Conservation (phyloP, 2,329 filamentous ascomycete genomes). For the Cryoendolithus antarcticus region DNA sequence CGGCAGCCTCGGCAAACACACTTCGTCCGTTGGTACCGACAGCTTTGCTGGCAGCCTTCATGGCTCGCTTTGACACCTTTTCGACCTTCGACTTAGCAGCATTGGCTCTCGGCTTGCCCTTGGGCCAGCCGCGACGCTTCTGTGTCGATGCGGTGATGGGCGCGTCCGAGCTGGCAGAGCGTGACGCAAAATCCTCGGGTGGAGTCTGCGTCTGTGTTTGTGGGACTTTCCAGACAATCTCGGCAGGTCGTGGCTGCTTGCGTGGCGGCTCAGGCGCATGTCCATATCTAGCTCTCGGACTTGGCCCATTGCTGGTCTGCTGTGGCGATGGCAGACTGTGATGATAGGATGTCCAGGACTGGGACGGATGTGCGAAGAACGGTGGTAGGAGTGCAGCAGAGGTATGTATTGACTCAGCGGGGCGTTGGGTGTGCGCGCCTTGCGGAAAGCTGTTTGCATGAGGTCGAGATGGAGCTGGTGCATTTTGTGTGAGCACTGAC, state of each 20-base stretch:
- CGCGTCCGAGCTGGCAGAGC: slow-evolving; percentile 14
- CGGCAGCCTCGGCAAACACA: slow-evolving; percentile 3
- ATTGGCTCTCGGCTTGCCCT: slow-evolving; percentile 33
- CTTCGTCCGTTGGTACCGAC: slow-evolving; percentile 14
- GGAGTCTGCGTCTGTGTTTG: slow-evolving; percentile 25
- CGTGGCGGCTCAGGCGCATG: background rate
- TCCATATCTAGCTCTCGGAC: slow-evolving; percentile 1
- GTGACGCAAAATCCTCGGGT: slow-evolving; percentile 22
- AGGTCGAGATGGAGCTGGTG: slow-evolving; percentile 9
- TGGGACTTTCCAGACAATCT: too few species aligned
- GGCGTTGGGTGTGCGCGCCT: slow-evolving; percentile 12
- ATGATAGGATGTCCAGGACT: background rate
- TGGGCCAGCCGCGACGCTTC: slow-evolving; percentile 29
- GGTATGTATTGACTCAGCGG: slow-evolving; percentile 7
- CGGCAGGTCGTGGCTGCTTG: too few species aligned
- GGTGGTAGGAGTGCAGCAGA: too few species aligned
- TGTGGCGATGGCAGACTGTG: slow-evolving; percentile 11
- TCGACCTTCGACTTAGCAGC: slow-evolving; percentile 21
- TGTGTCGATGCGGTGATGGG: slow-evolving; percentile 14
- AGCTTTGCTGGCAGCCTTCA: slow-evolving; percentile 17
- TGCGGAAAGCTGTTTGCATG: slow-evolving; percentile 23
- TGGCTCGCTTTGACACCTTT: slow-evolving; percentile 13
- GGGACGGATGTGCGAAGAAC: background rate
- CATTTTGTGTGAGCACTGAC: slow-evolving; percentile 1
- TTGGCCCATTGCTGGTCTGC: slow-evolving; percentile 6